A percentile compares a stretch with the other conserved stretches of the same genome.
Evolutionary conservation across 202 grass and related monocot genomes (phyloP).

Genomic region (Setaria italica): DNA sequence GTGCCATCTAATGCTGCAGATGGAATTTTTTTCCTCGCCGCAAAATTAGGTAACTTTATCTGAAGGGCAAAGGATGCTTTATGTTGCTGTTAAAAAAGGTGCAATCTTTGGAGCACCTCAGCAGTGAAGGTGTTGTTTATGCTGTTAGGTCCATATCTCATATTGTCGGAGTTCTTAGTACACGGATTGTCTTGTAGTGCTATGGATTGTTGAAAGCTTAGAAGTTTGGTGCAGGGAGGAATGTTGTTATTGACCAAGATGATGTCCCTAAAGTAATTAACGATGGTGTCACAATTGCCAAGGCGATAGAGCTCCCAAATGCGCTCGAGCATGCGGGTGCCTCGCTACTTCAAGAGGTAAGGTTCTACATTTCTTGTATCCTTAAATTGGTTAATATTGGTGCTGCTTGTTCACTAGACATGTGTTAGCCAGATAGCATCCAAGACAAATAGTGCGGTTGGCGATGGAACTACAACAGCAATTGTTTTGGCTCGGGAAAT

Average conservation of each 20-base stretch:
- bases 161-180: neutral
- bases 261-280: conserved; percentile 95
- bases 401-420: conserved; percentile 32
- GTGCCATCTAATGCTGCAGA: neutral
- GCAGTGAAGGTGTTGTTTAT: neutral
- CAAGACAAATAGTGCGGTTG: conserved; percentile 82
- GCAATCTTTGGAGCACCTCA: neutral
- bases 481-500: conserved; percentile 93
- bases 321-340: conserved; percentile 85
- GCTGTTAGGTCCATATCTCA: conserved; percentile 11
- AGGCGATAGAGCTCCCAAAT: conserved; percentile 77
- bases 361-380: conserved; percentile 16
- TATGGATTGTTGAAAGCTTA: conserved; percentile 46
- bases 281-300: conserved; percentile 92
- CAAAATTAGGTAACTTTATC: neutral
- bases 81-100: neutral
- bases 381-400: conserved; percentile 5
- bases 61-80: neutral
- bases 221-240: conserved; percentile 73
- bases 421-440: conserved; percentile 67
- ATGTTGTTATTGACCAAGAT: conserved; percentile 88
- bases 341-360: conserved; percentile 82
- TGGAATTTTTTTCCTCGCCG: neutral
- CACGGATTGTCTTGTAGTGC: conserved; percentile 40
- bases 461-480: conserved; percentile 92